Evolutionary conservation across 176 grass and related monocot species (phyloP), one percentile per base, ranked within the genome.

Genomic region (Aechmea fasciata): DNA sequence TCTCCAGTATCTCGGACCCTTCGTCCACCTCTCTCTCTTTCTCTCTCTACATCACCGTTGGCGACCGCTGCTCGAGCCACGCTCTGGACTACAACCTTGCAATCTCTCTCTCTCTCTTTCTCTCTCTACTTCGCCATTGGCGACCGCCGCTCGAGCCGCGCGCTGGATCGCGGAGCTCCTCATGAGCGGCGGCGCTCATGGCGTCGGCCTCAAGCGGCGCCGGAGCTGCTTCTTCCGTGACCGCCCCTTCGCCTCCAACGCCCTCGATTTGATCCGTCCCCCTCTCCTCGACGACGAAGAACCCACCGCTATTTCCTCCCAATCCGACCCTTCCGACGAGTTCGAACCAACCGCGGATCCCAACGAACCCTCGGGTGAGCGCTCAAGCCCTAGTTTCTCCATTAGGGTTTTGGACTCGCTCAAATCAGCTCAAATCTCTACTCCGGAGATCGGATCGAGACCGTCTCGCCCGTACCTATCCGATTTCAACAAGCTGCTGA

Each of bases 401-500:
- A 11, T 17, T 55, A 10, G 49, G 22, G 64, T 69, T 10, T 9
- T 77, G 9, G 64, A 69, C 9, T 77, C 65, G 48, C 3, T 77
- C 24, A 50, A 77, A 77, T 15, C 24, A n/a, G 66, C 14, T 11
- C 3, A 69, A 57, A 22, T 48, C 48, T 2, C 5, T 62, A 49
- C 52, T 68, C 65, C 75, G 11, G 52, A 68, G 49, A 22, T 49
- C 49, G 50, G 66, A 13, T 69, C 65, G 25, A 20, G 22, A 19
- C 65, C 75, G 11, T 55, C 48, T 54, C 33, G n/a, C 2, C 65
- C 11, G 1, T 22, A 22, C 47, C 14, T n/a, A 13, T 69, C 20
- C 33, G 65, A 26, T 70, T 91, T 71, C 79, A 96, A 96, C 80
- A 53, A 64, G 71, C 65, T 70, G 25, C 91, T 96, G 88, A 88